Percentiles rank a stretch among this genome's conserved stretches.
These are phyloP conservation scores for Suillus sp. DNA, from an alignment of 768 basidiomycete species.

Conservation along the genomic window DNA sequence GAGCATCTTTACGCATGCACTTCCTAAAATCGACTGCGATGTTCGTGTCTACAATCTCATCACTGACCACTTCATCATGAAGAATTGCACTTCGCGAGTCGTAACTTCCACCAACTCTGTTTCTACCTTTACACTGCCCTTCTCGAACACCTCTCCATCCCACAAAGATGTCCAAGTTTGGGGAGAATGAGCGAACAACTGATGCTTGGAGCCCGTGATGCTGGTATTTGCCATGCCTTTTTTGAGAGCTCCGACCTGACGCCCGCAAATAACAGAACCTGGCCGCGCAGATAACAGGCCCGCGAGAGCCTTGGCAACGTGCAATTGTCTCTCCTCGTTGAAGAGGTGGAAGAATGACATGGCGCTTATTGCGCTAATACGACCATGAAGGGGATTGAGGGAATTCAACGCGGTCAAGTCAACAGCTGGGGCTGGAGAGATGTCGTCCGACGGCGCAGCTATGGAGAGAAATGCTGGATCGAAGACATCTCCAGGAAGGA, in stretches of 20 bases:
- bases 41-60: neutral
- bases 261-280: neutral
- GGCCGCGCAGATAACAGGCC: neutral
- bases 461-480: neutral
- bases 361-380: neutral
- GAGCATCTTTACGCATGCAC: too few species aligned
- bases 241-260: neutral
- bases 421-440: neutral
- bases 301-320: too few species aligned
- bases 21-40: neutral
- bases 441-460: neutral
- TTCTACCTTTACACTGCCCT: too few species aligned
- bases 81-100: too few species aligned
- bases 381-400: neutral
- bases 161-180: too few species aligned
- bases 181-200: too few species aligned
- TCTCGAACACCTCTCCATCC: too few species aligned
- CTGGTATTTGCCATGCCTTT: slow-evolving; percentile 5
- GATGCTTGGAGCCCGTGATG: neutral
- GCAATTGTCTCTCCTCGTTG: neutral
- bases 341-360: neutral
- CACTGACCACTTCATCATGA: neutral
- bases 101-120: too few species aligned
- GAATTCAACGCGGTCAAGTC: neutral
- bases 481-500: neutral